These are phyloP conservation scores for Aureobasidium sp. DNA, from an alignment of 2,329 filamentous ascomycete genomes.

Conservation along the genomic window DNA sequence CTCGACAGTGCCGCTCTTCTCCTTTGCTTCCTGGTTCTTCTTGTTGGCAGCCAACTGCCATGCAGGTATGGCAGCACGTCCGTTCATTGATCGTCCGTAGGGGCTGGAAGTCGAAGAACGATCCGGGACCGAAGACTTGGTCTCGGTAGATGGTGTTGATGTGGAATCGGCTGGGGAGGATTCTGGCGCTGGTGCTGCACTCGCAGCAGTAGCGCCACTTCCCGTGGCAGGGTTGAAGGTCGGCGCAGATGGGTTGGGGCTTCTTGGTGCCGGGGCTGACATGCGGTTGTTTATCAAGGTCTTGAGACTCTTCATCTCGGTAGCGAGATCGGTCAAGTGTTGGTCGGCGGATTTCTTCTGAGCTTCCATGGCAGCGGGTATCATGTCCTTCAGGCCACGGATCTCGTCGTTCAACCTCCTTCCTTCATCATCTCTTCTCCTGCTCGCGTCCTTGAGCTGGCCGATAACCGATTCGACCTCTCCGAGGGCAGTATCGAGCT, in stretches of 20 bases:
- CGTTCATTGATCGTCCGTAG: slow-evolving; percentile 14
- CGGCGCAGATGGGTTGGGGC: slow-evolving; percentile 1
- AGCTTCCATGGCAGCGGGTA: slow-evolving; percentile 80
- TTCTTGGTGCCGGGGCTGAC: slow-evolving; percentile 18
- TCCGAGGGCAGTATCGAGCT: slow-evolving; percentile 68
- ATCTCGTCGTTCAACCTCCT: slow-evolving; percentile 82
- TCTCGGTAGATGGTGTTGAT: slow-evolving; percentile 20
- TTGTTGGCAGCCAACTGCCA: slow-evolving; percentile 46
- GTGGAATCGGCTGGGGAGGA: slow-evolving; percentile 18
- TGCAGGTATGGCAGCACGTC: slow-evolving; percentile 36
- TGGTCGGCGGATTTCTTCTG: slow-evolving; percentile 78
- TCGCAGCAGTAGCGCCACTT: background rate
- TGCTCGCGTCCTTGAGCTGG: slow-evolving; percentile 72
- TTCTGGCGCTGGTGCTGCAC: background rate
- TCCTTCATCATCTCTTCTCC: slow-evolving; percentile 77
- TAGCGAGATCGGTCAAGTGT: slow-evolving; percentile 73
- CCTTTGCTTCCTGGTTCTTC: slow-evolving; percentile 32
- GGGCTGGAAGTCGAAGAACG: slow-evolving; percentile 13
- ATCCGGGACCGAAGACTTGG: background rate
- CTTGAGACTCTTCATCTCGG: slow-evolving; percentile 86
- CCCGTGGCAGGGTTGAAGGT: background rate
- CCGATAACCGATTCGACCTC: slow-evolving; percentile 78
- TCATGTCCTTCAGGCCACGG: slow-evolving; percentile 67
- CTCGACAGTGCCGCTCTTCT: slow-evolving; percentile 11
- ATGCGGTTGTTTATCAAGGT: slow-evolving; percentile 64